Evolutionary conservation across 306 rosid genomes (phyloP), one percentile per base, ranked within the genome.

Genomic region (Fagus crenata): DNA sequence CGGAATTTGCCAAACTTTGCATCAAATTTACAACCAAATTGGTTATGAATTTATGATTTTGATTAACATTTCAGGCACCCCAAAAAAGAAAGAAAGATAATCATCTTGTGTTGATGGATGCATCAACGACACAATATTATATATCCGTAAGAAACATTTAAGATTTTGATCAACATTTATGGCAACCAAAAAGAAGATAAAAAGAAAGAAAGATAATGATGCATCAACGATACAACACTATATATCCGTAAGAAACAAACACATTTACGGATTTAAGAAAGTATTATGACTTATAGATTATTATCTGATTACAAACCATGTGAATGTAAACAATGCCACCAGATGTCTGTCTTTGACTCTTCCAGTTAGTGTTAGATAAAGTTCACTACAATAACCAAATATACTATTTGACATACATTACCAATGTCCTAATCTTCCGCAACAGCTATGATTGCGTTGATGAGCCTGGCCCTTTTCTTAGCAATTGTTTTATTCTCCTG

Each of bases 401-500:
- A 56, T 56, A 56, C 36, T n/a, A 54, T 53, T 43, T 9, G 39
- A 15, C n/a, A 43, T 83, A 60, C 53, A 33, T 83, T 18, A 1
- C 40, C 67, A 46, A 17, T 79, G 81, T 76, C 72, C 67, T 58
- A 3, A 67, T 51, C 65, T 84, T 73, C 53, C 42, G 37, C 67
- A 67, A 72, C 84, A 84, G 51, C 59, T 49, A 76, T 72, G 69
- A 76, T 70, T 72, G 67, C 73, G 49, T 42, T 71, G 51, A 67
- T 40, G 56, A 56, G 68, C 72, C 49, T 4, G 49, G 49, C 33
- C 43, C 46, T 46, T 49, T 11, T 6, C 7, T 74, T 18, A 15
- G 56, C 41, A 59, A 33, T 69, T 75, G 53, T 73, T 79, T 46
- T 53, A 73, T 67, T 41, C 35, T 67, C 46, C 67, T 39, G 33